Evolutionary conservation across 2,329 filamentous ascomycete genomes (phyloP), one percentile per base, ranked within the genome.

Genomic region (Trichophyton simii): DNA sequence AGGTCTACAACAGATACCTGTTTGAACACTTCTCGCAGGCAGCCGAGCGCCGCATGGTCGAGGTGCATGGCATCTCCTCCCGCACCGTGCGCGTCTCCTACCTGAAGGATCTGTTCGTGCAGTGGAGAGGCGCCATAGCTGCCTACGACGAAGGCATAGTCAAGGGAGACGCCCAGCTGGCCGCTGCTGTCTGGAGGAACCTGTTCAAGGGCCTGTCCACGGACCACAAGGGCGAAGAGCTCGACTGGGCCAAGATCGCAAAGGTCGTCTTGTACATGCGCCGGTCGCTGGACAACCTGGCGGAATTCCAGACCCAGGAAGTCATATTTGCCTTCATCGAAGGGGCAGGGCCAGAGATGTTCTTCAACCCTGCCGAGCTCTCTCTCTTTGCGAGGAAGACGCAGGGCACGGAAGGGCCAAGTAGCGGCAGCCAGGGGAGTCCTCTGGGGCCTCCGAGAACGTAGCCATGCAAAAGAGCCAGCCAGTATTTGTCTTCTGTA

Each of bases 181-280:
- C 72, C 3, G 76, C 87, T 48, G 94, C 94, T 7, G 79, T 99
- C 57, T 99, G 94, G 94, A 82, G 94, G 69, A 97, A 97, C 74
- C 72, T 99, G 61, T 95, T 90, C 80, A 91, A 92, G 77, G 89
- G 83, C 22, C 78, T 77, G 54, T 79, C 83, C 62, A 71, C 67
- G n/a, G 69, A 66, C 3, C 66, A 71, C 1, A 68, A 72, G 58
- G 72, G 70, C 0, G 61, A 70, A 22, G 79, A 86, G 61, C 79
- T 86, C 18, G 82, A 88, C 72, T 78, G 84, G 68, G 76, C 76
- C 57, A 80, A 81, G 67, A 70, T 89, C 61, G 85, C 83, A 3
- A 73, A 78, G 63, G 81, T 89, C 60, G 83, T 86, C 25, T 80
- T 78, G 38, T 88, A 85, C 70, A 79, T 88, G 74, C 78, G 85